Evolutionary conservation across 2,329 filamentous ascomycete genomes (phyloP), one percentile per base, ranked within the genome.

Genomic region (Penicillium thymicola): DNA sequence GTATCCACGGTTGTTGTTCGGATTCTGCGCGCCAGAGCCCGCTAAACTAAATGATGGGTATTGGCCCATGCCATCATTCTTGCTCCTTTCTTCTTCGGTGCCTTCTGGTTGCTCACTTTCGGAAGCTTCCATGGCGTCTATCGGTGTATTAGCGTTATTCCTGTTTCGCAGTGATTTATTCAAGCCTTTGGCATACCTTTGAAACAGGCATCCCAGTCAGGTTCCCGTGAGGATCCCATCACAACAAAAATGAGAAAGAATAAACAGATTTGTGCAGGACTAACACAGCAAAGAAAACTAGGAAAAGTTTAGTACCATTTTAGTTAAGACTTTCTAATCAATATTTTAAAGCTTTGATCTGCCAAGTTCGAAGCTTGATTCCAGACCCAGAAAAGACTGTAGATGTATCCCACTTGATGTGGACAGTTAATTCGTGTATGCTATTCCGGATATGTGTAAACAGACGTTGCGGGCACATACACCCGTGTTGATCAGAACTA

Each of bases 71-170:
- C 43, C 52, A 48, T 58, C 46, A 14, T 55, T 42, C 4, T 56
- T 62, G 49, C 58, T 60, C 7, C 46, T 52, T 30, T 50, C 52
- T 56, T 62, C 59, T 43, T 58, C 50, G 9, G 59, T 62, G 14
- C 55, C 46, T 7, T 14, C 13, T 3, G 40, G 38, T 14, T 55
- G 37, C 47, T 60, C 52, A 5, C 34, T 25, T 48, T 52, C 58
- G 4, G 51, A 34, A 0, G 7, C 27, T 36, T 58, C 30, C 23
- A 41, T 34, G 5, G 42, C 28, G 2, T 55, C 54, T 51, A 21
- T 11, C 4, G 3, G 11, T 21, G 36, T 14, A 32, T 46, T 23
- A 51, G 47, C 3, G 4, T 14, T 32, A 10, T 13, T 37, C 10
- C 7, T 2, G 9, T 11, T 34, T 25, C 27, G n/a, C 27, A 7